Percentiles rank a stretch among this genome's conserved stretches.
Evolutionary conservation across 2,329 filamentous ascomycete species (phyloP).

Genomic region (Colletotrichum sp.): DNA sequence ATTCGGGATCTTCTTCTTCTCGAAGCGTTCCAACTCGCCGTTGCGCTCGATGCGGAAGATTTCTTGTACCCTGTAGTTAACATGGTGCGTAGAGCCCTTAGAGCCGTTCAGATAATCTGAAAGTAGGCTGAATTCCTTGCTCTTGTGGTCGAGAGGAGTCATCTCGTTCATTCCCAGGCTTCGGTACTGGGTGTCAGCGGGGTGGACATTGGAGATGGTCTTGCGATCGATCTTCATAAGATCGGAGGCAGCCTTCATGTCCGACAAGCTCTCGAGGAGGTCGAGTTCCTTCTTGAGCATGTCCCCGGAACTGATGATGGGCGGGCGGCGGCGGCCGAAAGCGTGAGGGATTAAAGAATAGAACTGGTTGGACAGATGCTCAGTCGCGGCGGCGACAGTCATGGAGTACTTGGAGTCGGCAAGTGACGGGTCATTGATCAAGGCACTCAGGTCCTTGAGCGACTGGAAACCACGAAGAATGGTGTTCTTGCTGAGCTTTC

Average conservation of each 20-base stretch:
- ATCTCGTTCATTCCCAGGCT: slow-evolving; percentile 78
- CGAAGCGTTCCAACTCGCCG: slow-evolving; percentile 74
- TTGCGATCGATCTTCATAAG: slow-evolving; percentile 73
- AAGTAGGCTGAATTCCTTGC: slow-evolving; percentile 69
- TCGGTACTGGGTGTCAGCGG: slow-evolving; percentile 74
- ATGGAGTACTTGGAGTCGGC: slow-evolving; percentile 49
- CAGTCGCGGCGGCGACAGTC: slow-evolving; percentile 47
- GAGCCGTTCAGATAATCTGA: slow-evolving; percentile 71
- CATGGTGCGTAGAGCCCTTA: slow-evolving; percentile 68
- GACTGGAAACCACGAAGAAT: slow-evolving; percentile 77
- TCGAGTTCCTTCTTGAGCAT: slow-evolving; percentile 78
- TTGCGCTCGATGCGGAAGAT: slow-evolving; percentile 84
- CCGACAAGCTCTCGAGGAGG: slow-evolving; percentile 78
- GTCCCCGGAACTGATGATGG: slow-evolving; percentile 61
- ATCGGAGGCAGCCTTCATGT: slow-evolving; percentile 82
- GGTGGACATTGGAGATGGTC: slow-evolving; percentile 52
- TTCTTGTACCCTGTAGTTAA: slow-evolving; percentile 66
- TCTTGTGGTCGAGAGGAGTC: slow-evolving; percentile 65
- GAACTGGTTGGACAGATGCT: slow-evolving; percentile 76
- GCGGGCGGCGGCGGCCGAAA: slow-evolving; percentile 77
- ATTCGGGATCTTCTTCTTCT: slow-evolving; percentile 57
- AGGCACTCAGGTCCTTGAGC: slow-evolving; percentile 74
- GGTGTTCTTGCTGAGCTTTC: slow-evolving; percentile 82
- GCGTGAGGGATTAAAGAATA: slow-evolving; percentile 83
- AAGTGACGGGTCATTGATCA: slow-evolving; percentile 61